These are phyloP conservation scores for Russula lepida DNA, from an alignment of 768 basidiomycete species.

Conservation along the genomic window DNA sequence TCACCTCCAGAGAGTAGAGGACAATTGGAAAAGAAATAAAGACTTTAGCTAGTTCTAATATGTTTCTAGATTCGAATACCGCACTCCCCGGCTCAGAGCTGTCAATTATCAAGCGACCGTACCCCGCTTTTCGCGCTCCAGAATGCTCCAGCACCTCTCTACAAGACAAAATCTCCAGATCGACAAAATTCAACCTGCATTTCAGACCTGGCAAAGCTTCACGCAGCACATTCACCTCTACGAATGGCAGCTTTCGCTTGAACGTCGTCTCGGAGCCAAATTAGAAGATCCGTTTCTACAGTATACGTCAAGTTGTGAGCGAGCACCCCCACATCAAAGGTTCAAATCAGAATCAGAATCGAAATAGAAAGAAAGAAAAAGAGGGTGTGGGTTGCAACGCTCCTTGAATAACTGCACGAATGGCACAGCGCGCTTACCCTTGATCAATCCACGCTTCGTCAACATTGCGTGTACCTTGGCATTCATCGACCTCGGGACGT, in stretches of 20 bases:
- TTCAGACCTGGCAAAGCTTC: slow-evolving; percentile 76
- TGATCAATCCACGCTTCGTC: slow-evolving; percentile 68
- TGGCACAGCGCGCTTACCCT: slow-evolving; percentile 95
- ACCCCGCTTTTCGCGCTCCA: slow-evolving; percentile 40
- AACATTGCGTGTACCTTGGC: slow-evolving; percentile 62
- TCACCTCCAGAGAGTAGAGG: neutral
- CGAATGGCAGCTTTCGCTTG: slow-evolving; percentile 75
- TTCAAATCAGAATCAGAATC: neutral
- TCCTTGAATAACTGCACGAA: slow-evolving; percentile 94
- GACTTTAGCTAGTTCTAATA: slow-evolving; percentile 27
- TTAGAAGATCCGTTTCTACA: slow-evolving; percentile 73
- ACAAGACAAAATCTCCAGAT: slow-evolving; percentile 62
- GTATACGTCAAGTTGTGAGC: too few relatives aligned
- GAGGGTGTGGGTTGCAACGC: slow-evolving; percentile 22
- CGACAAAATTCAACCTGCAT: slow-evolving; percentile 59
- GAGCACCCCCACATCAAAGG: neutral
- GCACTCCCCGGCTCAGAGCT: slow-evolving; percentile 83
- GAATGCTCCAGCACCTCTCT: slow-evolving; percentile 54
- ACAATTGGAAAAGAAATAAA: neutral
- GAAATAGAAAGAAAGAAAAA: neutral
- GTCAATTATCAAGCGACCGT: slow-evolving; percentile 63
- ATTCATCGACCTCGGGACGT: slow-evolving; percentile 73
- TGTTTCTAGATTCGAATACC: slow-evolving; percentile 82
- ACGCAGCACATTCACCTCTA: slow-evolving; percentile 62
- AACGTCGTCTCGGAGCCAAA: slow-evolving; percentile 72